phyloP scores from a whole-genome alignment of 257 asterid species.

The Cordia subcordata region DNA sequence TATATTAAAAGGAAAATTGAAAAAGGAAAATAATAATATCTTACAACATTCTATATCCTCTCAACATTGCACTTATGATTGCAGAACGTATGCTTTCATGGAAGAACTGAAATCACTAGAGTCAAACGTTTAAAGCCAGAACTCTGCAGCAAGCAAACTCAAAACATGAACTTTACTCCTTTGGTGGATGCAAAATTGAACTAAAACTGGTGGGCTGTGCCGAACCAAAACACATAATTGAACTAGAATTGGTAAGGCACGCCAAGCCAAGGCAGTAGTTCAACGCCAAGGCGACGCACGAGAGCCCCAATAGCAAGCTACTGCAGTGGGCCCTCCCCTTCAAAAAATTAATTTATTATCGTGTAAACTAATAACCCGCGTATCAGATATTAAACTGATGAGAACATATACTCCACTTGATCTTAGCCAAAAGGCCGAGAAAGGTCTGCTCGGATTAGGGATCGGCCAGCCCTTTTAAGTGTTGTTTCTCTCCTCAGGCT shows the following conservation, averaged over 20 bases:
- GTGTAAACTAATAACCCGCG: slow-evolving; percentile 15
- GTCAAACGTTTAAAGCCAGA: too few relatives aligned
- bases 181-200: not conserved
- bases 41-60: too few relatives aligned
- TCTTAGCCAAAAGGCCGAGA: slow-evolving; percentile 39
- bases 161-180: too few relatives aligned
- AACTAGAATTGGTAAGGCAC: not conserved
- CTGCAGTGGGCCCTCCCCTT: slow-evolving; percentile 12
- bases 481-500: not conserved
- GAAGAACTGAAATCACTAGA: too few relatives aligned
- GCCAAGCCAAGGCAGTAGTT: slow-evolving; percentile 13
- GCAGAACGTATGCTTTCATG: too few relatives aligned
- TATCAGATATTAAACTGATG: slow-evolving; percentile 36
- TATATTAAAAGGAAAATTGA: too few relatives aligned
- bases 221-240: slow-evolving; percentile 10
- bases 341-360: not conserved
- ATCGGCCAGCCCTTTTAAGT: not conserved
- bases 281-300: slow-evolving; percentile 29
- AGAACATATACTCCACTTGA: slow-evolving; percentile 38
- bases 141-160: too few relatives aligned
- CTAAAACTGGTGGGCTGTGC: slow-evolving; percentile 27
- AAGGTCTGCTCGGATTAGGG: slow-evolving; percentile 13
- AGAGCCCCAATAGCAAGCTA: slow-evolving; percentile 34
- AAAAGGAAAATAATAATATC: too few relatives aligned
- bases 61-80: too few relatives aligned